Conservation (phyloP, 352 stramenopile genomes). For the Phytophthora lateralis region DNA sequence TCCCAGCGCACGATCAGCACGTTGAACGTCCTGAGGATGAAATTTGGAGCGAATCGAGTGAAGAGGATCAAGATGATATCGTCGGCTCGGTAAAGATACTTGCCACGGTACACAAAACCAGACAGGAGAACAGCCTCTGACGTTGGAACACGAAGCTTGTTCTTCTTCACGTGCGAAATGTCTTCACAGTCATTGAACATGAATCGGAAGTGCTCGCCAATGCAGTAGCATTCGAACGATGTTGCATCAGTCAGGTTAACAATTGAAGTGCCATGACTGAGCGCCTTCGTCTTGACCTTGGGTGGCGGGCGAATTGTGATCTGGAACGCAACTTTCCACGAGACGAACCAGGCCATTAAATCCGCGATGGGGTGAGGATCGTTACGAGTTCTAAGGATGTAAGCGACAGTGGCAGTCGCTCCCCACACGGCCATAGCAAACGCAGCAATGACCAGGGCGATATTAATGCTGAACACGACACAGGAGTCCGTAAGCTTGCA, state of each 20-base stretch:
- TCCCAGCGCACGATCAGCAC: conserved; percentile 44
- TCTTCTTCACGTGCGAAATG: conserved; percentile 37
- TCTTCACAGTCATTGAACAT: conserved; percentile 44
- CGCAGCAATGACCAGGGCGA: conserved; percentile 34
- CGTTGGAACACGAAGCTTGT: conserved; percentile 26
- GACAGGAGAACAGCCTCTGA: conserved; percentile 32
- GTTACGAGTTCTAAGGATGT: conserved; percentile 31
- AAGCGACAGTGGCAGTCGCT: conserved; percentile 25
- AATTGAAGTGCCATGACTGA: conserved; percentile 17
- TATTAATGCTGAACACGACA: conserved; percentile 39
- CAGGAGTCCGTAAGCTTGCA: conserved; percentile 43
- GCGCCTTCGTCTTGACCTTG: conserved; percentile 26
- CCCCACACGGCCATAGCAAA: conserved; percentile 35
- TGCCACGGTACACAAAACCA: conserved; percentile 39
- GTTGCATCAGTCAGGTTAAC: conserved; percentile 35
- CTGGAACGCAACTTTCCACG: conserved; percentile 34
- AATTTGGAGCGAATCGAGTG: conserved; percentile 33
- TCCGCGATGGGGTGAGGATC: conserved; percentile 28
- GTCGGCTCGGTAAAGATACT: conserved; percentile 36
- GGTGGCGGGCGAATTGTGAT: conserved; percentile 29
- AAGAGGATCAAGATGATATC: conserved; percentile 38
- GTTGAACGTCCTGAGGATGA: conserved; percentile 43
- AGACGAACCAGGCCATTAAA: conserved; percentile 24
- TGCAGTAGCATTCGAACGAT: conserved; percentile 41
- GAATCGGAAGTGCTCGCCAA: conserved; percentile 37